Percentiles rank a stretch among this genome's conserved stretches.
phyloP scores from a whole-genome alignment of 2,329 filamentous ascomycete species.

The Rhynchosporium agropyri region DNA sequence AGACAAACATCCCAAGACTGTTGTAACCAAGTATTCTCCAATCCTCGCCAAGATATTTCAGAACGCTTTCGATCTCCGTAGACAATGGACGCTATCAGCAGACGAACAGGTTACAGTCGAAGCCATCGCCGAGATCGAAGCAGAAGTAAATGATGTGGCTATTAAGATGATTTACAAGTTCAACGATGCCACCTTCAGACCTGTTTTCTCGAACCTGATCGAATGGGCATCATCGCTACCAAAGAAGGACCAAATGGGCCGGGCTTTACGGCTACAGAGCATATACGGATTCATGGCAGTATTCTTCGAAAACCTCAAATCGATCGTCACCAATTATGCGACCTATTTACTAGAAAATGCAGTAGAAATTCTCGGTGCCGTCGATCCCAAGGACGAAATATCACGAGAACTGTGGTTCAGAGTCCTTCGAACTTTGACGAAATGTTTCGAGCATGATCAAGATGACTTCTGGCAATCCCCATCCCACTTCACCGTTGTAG shows the following conservation, averaged over 20 bases:
- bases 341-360: conserved; percentile 80
- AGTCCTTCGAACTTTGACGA: conserved; percentile 71
- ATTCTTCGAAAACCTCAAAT: conserved; percentile 87
- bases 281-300: conserved; percentile 78
- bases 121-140: conserved; percentile 63
- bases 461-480: conserved; percentile 97
- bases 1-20: conserved; percentile 75
- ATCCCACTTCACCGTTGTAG: conserved; percentile 77
- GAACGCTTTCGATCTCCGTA: conserved; percentile 65
- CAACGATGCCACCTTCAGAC: conserved; percentile 90
- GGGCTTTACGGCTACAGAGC: conserved; percentile 67
- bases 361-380: conserved; percentile 59
- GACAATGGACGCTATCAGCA: conserved; percentile 53
- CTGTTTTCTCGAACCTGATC: conserved; percentile 83
- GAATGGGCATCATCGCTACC: conserved; percentile 72
- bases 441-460: conserved; percentile 85
- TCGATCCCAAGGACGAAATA: conserved; percentile 49
- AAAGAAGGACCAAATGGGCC: conserved; percentile 62
- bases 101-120: conserved; percentile 47
- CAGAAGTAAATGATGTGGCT: conserved; percentile 66
- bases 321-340: conserved; percentile 90
- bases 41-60: conserved; percentile 68
- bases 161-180: conserved; percentile 96
- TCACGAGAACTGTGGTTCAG: conserved; percentile 67
- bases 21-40: conserved; percentile 74